Evolutionary conservation across 495 filamentous ascomycete species (phyloP).

Genomic region (Evernia prunastri): DNA sequence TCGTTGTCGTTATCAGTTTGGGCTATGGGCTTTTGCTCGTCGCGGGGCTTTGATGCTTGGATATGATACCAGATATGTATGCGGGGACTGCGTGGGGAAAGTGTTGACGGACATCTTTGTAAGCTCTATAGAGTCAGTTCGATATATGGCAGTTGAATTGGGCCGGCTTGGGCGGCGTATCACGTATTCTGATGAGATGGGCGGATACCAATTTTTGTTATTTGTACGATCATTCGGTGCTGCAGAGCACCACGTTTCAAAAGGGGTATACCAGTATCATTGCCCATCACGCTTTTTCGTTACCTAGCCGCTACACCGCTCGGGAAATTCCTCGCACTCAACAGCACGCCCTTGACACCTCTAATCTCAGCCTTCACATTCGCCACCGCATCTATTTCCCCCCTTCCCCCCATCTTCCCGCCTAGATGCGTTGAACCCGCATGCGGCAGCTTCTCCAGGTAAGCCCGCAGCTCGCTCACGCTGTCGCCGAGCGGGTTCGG

Average conservation of each 20-base stretch:
- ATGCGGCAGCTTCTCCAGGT: slow-evolving; percentile 43
- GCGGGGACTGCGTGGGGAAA: not conserved
- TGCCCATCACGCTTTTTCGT: not conserved
- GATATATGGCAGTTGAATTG: not conserved
- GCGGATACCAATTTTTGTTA: not conserved
- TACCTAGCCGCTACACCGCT: slow-evolving; percentile 11
- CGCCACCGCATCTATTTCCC: slow-evolving; percentile 69
- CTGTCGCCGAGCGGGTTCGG: slow-evolving; percentile 36
- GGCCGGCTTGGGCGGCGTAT: not conserved
- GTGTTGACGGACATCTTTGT: not conserved
- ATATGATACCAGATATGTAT: slow-evolving; percentile 6
- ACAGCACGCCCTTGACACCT: slow-evolving; percentile 84
- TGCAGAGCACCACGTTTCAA: not conserved
- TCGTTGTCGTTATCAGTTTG: slow-evolving; percentile 73
- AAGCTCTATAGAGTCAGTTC: not conserved
- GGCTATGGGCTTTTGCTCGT: slow-evolving; percentile 63
- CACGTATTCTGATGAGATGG: not conserved
- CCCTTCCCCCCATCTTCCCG: slow-evolving; percentile 40
- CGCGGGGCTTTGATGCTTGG: slow-evolving; percentile 12
- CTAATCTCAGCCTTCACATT: slow-evolving; percentile 78
- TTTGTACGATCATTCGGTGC: not conserved
- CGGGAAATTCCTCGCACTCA: slow-evolving; percentile 69
- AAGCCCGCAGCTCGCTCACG: slow-evolving; percentile 44
- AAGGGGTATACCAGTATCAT: not conserved
- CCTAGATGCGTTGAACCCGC: slow-evolving; percentile 29